phyloP scores from a whole-genome alignment of 306 rosid genomes.

The Bauhinia variegata region DNA sequence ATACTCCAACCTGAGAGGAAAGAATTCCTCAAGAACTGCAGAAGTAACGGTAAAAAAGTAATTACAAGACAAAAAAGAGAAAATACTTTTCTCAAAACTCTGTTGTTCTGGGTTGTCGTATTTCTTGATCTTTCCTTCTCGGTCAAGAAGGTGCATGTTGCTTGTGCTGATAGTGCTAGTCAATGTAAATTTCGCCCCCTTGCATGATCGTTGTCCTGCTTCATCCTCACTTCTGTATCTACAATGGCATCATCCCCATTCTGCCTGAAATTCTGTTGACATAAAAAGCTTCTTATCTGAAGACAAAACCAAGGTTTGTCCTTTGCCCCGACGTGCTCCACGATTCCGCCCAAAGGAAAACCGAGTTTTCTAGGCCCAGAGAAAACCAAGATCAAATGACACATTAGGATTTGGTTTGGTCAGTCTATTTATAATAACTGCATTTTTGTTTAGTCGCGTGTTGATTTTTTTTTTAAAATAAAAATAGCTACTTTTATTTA shows the following conservation, averaged over 20 bases:
- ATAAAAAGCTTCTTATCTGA: too few species aligned
- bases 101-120: slow-evolving; percentile 63
- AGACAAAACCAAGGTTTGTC: too few species aligned
- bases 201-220: slow-evolving; percentile 43
- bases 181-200: slow-evolving; percentile 59
- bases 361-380: too few species aligned
- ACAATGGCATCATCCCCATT: slow-evolving; percentile 59
- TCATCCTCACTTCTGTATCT: slow-evolving; percentile 48
- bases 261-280: slow-evolving; percentile 54
- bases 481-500: too few species aligned
- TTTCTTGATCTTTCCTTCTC: slow-evolving; percentile 56
- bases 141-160: slow-evolving; percentile 64
- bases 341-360: too few species aligned
- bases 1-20: slow-evolving; percentile 50
- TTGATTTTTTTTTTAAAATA: too few species aligned
- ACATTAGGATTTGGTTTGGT: too few species aligned
- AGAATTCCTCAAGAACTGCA: slow-evolving; percentile 70
- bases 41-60: slow-evolving; percentile 1
- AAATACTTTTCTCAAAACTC: neutral
- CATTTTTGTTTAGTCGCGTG: too few species aligned
- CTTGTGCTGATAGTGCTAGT: slow-evolving; percentile 50
- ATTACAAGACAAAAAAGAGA: neutral
- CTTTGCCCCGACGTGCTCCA: too few species aligned
- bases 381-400: too few species aligned
- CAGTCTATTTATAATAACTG: too few species aligned